Evolutionary conservation across 345 rosid genomes (phyloP).

Genomic region (Noccaea caerulescens): DNA sequence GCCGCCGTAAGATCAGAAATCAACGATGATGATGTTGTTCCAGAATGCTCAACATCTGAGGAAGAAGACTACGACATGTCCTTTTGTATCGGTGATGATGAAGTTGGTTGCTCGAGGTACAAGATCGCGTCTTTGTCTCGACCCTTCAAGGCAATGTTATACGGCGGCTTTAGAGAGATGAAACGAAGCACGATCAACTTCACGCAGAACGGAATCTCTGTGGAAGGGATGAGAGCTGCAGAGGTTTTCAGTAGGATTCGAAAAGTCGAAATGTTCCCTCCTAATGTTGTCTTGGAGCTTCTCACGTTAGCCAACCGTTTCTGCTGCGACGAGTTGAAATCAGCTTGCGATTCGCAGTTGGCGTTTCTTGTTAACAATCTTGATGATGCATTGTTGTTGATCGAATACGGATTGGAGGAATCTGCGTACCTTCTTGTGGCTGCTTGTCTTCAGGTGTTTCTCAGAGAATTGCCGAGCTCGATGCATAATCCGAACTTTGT

Average conservation of each 20-base stretch:
- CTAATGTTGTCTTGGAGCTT: constrained; percentile 60
- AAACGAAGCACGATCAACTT: constrained; percentile 65
- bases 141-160: constrained; percentile 76
- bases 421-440: constrained; percentile 68
- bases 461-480: constrained; percentile 69
- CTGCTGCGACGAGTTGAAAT: constrained; percentile 78
- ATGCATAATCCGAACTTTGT: constrained; percentile 59
- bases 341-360: constrained; percentile 65
- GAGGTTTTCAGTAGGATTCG: constrained; percentile 64
- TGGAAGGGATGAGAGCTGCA: constrained; percentile 62
- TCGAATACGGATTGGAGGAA: constrained; percentile 79
- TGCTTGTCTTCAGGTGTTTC: constrained; percentile 76
- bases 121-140: constrained; percentile 64
- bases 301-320: constrained; percentile 71
- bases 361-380: constrained; percentile 56
- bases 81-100: constrained; percentile 72
- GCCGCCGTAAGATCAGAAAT: constrained; percentile 34
- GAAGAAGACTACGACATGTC: constrained; percentile 65
- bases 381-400: constrained; percentile 61
- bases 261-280: constrained; percentile 29
- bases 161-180: constrained; percentile 66
- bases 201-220: constrained; percentile 61
- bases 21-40: constrained; percentile 25
- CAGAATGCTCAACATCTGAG: constrained; percentile 65
- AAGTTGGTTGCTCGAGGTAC: constrained; percentile 64